These are phyloP conservation scores for Hordeum marinum DNA, from an alignment of 176 grass and related monocot species.

Conservation along the genomic window DNA sequence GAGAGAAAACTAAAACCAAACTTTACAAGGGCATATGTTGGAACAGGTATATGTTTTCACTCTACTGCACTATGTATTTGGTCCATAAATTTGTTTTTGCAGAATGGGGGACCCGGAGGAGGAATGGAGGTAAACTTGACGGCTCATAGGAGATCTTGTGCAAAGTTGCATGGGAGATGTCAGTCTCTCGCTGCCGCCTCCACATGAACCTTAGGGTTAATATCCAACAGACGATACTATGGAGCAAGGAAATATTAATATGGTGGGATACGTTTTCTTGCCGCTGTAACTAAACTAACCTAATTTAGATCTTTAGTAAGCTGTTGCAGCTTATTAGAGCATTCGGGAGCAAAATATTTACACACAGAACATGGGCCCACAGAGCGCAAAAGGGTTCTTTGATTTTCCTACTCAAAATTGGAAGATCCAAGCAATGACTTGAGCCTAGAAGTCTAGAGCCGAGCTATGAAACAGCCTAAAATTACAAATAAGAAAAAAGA, in stretches of 20 bases:
- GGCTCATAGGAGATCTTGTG: background rate
- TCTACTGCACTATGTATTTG: background rate
- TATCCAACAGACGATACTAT: background rate
- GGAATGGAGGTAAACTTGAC: background rate
- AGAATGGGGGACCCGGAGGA: background rate
- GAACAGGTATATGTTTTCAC: background rate
- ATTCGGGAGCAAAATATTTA: background rate
- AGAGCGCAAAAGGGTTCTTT: background rate
- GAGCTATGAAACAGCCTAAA: background rate
- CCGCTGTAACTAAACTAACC: background rate
- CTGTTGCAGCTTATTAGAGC: slow-evolving; percentile 1
- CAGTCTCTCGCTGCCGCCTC: background rate
- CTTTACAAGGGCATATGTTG: background rate
- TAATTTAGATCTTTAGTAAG: slow-evolving; percentile 5
- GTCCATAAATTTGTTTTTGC: background rate
- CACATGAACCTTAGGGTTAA: slow-evolving; percentile 1
- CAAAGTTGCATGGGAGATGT: slow-evolving; percentile 1
- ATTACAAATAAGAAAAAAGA: slow-evolving; percentile 1
- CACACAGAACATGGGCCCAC: background rate
- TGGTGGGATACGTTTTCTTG: background rate
- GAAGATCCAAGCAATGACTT: background rate
- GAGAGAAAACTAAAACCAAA: no score
- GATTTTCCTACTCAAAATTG: background rate
- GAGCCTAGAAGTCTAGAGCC: background rate
- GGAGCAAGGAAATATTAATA: background rate